Conservation (phyloP, 768 basidiomycete genomes). For the Melanogaster broomeanus region DNA sequence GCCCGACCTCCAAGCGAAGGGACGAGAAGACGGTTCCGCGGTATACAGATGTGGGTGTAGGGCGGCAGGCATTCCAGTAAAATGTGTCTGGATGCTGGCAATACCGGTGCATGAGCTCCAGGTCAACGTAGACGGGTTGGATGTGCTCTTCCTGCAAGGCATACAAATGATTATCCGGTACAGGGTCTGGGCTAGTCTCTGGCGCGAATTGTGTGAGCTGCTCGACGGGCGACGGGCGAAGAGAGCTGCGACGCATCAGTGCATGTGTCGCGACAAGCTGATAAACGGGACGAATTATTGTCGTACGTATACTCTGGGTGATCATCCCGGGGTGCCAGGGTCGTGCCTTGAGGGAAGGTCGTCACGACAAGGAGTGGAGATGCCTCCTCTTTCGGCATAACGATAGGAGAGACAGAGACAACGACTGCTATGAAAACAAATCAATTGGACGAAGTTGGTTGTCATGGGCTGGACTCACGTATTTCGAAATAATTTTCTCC, state of each 20-base stretch:
- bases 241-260: conserved; percentile 22
- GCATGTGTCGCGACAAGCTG: conserved; percentile 11
- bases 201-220: conserved; percentile 19
- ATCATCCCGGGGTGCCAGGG: conserved; percentile 25
- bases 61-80: conserved; percentile 12
- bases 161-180: conserved; percentile 12
- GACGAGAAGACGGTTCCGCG: conserved; percentile 5
- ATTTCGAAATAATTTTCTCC: conserved; percentile 83
- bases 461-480: conserved; percentile 50
- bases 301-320: conserved; percentile 11
- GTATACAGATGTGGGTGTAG: conserved; percentile 23
- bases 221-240: conserved; percentile 16
- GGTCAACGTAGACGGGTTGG: conserved; percentile 22
- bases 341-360: conserved; percentile 18
- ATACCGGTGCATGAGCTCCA: conserved; percentile 23
- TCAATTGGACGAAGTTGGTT: conserved; percentile 1
- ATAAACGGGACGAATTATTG: conserved; percentile 5
- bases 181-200: conserved; percentile 12
- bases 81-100: conserved; percentile 15
- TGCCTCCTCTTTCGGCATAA: conserved; percentile 16
- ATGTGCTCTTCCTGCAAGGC: conserved; percentile 23
- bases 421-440: conserved; percentile 37
- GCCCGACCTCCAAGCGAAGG: conserved; percentile 14
- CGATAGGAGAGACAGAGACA: conserved; percentile 44
- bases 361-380: conserved; percentile 34